Base-by-base conservation (phyloP, 257 asterid species). In the Jacaranda mimosifolia region DNA sequence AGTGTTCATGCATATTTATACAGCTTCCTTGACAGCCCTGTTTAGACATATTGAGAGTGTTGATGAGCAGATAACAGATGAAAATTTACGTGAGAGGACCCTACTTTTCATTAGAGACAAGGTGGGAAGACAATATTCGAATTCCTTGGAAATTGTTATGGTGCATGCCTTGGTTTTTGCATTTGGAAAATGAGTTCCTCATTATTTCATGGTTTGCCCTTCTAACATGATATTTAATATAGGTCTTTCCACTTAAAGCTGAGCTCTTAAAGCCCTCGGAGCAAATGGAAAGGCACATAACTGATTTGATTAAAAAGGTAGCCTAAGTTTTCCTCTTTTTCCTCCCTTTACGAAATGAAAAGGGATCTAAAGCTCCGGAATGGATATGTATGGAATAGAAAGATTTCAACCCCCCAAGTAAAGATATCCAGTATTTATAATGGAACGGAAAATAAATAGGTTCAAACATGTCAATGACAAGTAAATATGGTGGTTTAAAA, bases 201-300 rank as follows among this genome's bases (percentile, higher is more conserved):
- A 14, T 64, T 55, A 35, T 53, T 7, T 53, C 32, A n/a, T 68
- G 60, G 60, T 26, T 63, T 38, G 53, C 62, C 69, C 68, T 49
- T 51, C 63, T 73, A 76, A 68, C 12, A 15, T 51, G 7, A 58
- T 70, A 11, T 73, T 79, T 48, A 17, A 65, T 82, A 60, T 87
- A 94, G 97, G 94, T 94, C 17, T 94, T 94, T 82, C 97, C 98
- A 79, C 88, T 94, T 38, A 94, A 91, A 88, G 80, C 90, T 75
- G 98, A 94, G 89, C 90, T 92, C 82, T 86, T 94, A 80, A 94
- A 79, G 85, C 97, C 98, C 53, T 63, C 85, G 14, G 97, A 92
- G 74, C 86, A 88, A 86, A 94, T 92, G 97, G 98, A 94, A 85
- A 94, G 98, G 82, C 98, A 94, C 83, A 90, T 92, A 38, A 92